phyloP scores from a whole-genome alignment of 441 rosid species.

The Erysimum pusillum region DNA sequence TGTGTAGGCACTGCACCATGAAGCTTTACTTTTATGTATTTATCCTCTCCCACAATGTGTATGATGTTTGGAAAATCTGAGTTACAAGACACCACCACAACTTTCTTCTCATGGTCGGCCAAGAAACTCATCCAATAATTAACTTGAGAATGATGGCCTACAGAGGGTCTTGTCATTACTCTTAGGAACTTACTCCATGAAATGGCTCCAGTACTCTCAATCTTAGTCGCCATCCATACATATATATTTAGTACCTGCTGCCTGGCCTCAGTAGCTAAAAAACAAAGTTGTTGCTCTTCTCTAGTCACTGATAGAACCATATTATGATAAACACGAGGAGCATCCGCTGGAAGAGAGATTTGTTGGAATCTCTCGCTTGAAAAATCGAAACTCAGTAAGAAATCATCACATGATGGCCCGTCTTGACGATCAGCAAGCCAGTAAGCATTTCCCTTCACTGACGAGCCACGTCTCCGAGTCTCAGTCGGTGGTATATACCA shows the following conservation, averaged over 20 bases:
- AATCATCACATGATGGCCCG: background rate
- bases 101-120: background rate
- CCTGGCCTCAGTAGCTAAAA: background rate
- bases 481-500: background rate
- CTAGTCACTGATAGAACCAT: constrained; percentile 5
- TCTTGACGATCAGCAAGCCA: background rate
- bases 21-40: background rate
- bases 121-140: constrained; percentile 15
- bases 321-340: background rate
- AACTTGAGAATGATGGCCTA: no score
- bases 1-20: background rate
- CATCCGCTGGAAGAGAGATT: background rate
- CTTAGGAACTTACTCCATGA: constrained; percentile 11
- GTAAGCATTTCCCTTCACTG: constrained; percentile 19
- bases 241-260: background rate
- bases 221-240: constrained; percentile 2
- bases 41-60: constrained; percentile 24
- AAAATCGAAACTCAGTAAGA: constrained; percentile 26
- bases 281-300: constrained; percentile 24
- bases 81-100: background rate
- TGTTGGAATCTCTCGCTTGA: background rate
- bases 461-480: background rate
- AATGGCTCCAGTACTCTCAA: background rate
- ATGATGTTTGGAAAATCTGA: background rate
- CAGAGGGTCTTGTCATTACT: background rate